Conservation (phyloP, 163 green algal species). For the Scenedesmus sp. region DNA sequence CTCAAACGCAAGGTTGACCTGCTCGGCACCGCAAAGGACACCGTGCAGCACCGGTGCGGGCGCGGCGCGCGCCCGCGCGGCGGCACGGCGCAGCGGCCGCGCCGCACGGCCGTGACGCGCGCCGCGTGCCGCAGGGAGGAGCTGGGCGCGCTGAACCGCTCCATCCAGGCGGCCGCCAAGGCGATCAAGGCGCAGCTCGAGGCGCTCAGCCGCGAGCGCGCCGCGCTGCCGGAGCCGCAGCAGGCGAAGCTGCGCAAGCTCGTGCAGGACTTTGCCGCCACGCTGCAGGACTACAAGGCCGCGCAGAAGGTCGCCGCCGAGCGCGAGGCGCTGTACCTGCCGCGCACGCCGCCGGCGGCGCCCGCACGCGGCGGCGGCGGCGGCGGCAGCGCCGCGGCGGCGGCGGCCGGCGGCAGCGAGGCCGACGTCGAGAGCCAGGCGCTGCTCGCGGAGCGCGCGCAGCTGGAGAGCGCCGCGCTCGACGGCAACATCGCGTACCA, state of each 20-base stretch:
- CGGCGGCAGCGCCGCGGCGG: conserved; percentile 6
- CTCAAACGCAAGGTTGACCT: conserved; percentile 60
- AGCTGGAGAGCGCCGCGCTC: conserved; percentile 53
- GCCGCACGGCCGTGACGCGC: not conserved
- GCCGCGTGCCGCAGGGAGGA: not conserved
- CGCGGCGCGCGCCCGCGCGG: not conserved
- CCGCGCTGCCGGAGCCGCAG: conserved; percentile 31
- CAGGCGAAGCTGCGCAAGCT: conserved; percentile 48
- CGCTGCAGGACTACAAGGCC: conserved; percentile 70
- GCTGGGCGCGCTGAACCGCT: conserved; percentile 11
- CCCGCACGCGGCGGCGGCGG: conserved; percentile 6
- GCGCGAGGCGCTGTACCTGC: conserved; percentile 72
- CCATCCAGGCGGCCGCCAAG: conserved; percentile 43
- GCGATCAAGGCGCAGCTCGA: conserved; percentile 51
- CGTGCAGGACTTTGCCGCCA: conserved; percentile 55
- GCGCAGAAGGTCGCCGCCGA: conserved; percentile 67
- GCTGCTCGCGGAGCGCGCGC: conserved; percentile 56
- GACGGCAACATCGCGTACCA: conserved; percentile 87
- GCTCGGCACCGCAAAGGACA: conserved; percentile 62
- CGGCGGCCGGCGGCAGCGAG: conserved; percentile 21
- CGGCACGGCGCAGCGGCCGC: not conserved
- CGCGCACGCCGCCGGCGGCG: conserved; percentile 34
- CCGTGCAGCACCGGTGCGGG: conserved; percentile 46
- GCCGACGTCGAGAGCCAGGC: conserved; percentile 58
- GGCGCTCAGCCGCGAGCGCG: conserved; percentile 4